Base-by-base conservation (phyloP, 106 monocot genomes). In the Dioscorea dumetorum region DNA sequence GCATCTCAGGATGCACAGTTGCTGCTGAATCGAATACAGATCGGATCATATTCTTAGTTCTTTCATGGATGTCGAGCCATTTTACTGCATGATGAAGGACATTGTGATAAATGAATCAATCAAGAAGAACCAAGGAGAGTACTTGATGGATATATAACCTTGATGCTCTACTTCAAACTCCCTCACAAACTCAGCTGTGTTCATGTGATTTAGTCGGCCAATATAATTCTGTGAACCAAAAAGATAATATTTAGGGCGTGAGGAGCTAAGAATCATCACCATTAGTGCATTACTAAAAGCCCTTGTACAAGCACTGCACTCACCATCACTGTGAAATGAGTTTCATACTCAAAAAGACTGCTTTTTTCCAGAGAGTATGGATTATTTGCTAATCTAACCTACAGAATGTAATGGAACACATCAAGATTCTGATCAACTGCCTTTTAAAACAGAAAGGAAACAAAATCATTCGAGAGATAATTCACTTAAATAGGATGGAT, bases 271-370 rank as follows among this genome's bases (percentile, higher is more conserved):
- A 54, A 54, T 54, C 8, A 54, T 8, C 3, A 54, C 5, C 1
- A 51, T 51, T 4, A 17, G 17, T 51, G 12, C 17, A 51, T 51
- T 1, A 51, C 33, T 64, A 4, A 34, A 34, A 41, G 41, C 6
- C 41, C 41, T 41, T 41, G 41, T 41, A 28, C 41, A 41, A 41
- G 41, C 6, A 41, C 3, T 41, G 41, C 6, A 72, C 72, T 84
- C 83, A 99, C 99, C 99, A 99, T 93, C 68, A 99, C 99, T 28
- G 93, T 99, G 70, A 99, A 99, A 79, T 99, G 99, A 72, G 99
- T 99, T 74, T 99, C 99, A 78, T 99, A 99, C 69, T 99, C 99
- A 72, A 99, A 99, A 58, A 99, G 78, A 66, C 99, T 99, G 73
- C 64, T 81, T 63, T 79, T 85, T 28, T 99, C 93, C 72, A 93